Conservation (phyloP, 2,329 filamentous ascomycete genomes). For the Pochonia chlamydosporia region DNA sequence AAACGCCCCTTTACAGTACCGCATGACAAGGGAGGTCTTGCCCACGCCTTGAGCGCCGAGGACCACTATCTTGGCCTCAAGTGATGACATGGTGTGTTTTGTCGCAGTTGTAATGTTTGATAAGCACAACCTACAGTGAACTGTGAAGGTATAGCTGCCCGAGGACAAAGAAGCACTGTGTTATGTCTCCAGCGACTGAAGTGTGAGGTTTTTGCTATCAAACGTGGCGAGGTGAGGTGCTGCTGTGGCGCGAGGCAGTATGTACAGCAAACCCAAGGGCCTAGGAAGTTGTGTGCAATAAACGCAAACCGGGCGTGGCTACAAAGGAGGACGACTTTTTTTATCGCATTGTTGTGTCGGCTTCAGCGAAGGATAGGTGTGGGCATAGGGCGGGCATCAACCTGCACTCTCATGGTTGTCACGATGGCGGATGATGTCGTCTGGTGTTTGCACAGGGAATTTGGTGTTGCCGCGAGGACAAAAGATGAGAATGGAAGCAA, state of each 20-base stretch:
- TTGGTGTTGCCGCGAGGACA: too few relatives aligned
- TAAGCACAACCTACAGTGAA: too few relatives aligned
- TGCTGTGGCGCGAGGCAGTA: too few relatives aligned
- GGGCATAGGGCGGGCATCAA: neutral
- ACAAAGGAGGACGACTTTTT: neutral
- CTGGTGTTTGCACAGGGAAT: too few relatives aligned
- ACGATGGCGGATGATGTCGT: neutral
- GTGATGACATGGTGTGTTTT: constrained; percentile 46
- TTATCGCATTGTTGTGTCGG: constrained; percentile 7
- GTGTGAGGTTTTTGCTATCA: neutral
- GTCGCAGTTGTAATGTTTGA: too few relatives aligned
- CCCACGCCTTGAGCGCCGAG: constrained; percentile 75
- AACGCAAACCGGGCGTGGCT: neutral
- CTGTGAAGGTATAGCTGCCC: too few relatives aligned
- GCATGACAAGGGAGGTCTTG: constrained; percentile 72
- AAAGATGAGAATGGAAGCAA: too few relatives aligned
- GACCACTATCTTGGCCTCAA: constrained; percentile 78
- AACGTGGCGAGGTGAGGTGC: neutral
- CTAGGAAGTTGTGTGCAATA: neutral
- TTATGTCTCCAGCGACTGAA: too few relatives aligned
- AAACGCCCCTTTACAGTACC: constrained; percentile 69
- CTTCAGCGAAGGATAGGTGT: constrained; percentile 6
- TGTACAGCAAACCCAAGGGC: too few relatives aligned
- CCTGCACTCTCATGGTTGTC: constrained; percentile 1
- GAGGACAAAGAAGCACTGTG: too few relatives aligned